Conservation (phyloP, 2,329 filamentous ascomycete genomes). For the Phymatotrichopsis omnivora region DNA sequence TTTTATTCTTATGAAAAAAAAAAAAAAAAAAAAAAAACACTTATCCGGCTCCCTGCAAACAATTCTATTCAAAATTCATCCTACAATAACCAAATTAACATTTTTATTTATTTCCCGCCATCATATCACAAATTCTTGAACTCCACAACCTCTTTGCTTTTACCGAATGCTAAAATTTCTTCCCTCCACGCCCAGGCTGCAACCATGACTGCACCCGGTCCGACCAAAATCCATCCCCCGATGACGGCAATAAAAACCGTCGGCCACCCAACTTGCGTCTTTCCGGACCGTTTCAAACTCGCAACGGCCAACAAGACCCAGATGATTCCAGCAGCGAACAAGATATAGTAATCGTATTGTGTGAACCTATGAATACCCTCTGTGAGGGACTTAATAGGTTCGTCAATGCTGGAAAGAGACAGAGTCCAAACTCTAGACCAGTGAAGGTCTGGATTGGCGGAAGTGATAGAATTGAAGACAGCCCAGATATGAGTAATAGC, state of each 20-base stretch:
- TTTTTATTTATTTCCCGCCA: no score
- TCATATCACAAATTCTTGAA: no score
- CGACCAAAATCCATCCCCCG: constrained; percentile 26
- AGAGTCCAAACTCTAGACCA: not conserved
- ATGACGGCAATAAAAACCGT: constrained; percentile 27
- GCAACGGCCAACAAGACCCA: constrained; percentile 34
- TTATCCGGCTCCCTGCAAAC: no score
- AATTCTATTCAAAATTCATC: no score
- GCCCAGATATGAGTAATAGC: not conserved
- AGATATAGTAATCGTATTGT: constrained; percentile 26
- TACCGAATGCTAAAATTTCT: no score
- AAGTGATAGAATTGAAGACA: not conserved
- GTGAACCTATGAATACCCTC: constrained; percentile 21
- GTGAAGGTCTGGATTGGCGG: no score
- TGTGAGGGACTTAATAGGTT: constrained; percentile 20
- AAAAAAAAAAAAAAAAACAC: no score
- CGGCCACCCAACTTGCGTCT: constrained; percentile 29
- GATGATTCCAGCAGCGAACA: constrained; percentile 29
- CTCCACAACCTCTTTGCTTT: no score
- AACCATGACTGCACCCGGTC: constrained; percentile 33
- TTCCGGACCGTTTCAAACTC: constrained; percentile 34
- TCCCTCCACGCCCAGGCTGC: constrained; percentile 35
- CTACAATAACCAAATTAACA: no score
- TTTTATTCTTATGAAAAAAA: no score
- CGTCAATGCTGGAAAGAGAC: not conserved